A percentile compares a stretch with the other conserved stretches of the same genome.
phyloP scores from a whole-genome alignment of 257 asterid genomes.

The Coffea eugenioides region DNA sequence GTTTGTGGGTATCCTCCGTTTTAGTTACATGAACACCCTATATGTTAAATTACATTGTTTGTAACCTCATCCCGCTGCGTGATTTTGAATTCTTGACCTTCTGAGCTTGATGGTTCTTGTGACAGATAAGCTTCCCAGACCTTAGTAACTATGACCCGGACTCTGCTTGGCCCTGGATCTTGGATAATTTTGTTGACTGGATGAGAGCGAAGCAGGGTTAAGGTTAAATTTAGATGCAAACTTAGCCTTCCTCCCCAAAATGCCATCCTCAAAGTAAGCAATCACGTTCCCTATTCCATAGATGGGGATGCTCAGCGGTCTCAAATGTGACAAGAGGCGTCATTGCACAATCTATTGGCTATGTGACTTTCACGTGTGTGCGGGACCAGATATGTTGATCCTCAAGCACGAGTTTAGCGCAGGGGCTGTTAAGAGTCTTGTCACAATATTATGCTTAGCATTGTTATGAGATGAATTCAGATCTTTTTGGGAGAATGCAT shows the following conservation, averaged over 20 bases:
- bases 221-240: constrained; percentile 1
- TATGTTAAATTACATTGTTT: not conserved
- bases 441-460: constrained; percentile 2
- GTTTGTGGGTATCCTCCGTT: not conserved
- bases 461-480: not conserved
- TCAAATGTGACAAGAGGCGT: constrained; percentile 1
- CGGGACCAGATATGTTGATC: constrained; percentile 3
- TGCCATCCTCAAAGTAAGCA: not conserved
- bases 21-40: not conserved
- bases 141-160: constrained; percentile 59
- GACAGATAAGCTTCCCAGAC: constrained; percentile 77
- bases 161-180: constrained; percentile 78
- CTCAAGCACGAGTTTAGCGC: constrained; percentile 7
- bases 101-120: constrained; percentile 10
- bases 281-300: not conserved
- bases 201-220: constrained; percentile 37
- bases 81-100: not conserved
- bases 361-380: constrained; percentile 8
- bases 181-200: constrained; percentile 83
- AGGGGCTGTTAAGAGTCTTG: not conserved
- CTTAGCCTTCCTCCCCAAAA: not conserved
- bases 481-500: not conserved
- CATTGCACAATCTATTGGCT: not conserved
- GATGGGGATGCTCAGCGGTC: constrained; percentile 11
- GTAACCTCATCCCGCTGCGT: not conserved